Evolutionary conservation across 129 eudicot genomes (phyloP).

Genomic region (Artemisia annua): DNA sequence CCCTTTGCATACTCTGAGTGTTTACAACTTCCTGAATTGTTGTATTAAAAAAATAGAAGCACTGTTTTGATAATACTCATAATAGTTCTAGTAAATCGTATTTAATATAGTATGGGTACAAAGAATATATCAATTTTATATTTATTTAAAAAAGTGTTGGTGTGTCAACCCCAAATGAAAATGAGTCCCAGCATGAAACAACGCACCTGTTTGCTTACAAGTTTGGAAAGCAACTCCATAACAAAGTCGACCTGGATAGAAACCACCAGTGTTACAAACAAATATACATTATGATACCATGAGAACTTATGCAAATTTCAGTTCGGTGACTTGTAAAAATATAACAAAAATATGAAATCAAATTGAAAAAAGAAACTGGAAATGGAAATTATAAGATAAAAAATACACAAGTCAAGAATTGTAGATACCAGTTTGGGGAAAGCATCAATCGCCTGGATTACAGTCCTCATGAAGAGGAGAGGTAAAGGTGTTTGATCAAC

Average conservation of each 20-base stretch:
- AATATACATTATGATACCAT: background rate
- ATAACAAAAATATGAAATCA: background rate
- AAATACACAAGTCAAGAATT: too few relatives aligned
- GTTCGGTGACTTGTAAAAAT: background rate
- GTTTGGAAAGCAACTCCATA: slow-evolving; percentile 91
- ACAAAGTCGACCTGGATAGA: slow-evolving; percentile 74
- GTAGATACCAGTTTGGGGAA: slow-evolving; percentile 76
- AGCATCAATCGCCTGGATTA: slow-evolving; percentile 91
- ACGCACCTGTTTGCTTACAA: slow-evolving; percentile 81
- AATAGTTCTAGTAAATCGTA: background rate
- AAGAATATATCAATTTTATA: too few relatives aligned
- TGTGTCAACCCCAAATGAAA: background rate
- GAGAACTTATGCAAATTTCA: background rate
- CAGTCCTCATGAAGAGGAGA: slow-evolving; percentile 93
- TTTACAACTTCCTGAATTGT: background rate
- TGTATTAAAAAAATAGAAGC: background rate
- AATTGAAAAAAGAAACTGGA: background rate
- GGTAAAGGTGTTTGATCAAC: slow-evolving; percentile 92
- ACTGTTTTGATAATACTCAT: background rate
- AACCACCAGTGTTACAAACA: slow-evolving; percentile 28
- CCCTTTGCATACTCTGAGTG: background rate
- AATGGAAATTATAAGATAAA: too few relatives aligned
- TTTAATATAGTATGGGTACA: background rate
- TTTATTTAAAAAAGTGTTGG: background rate
- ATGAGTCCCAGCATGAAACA: slow-evolving; percentile 6